These are phyloP conservation scores for Epithele typhae DNA, from an alignment of 768 basidiomycete genomes.

Conservation along the genomic window DNA sequence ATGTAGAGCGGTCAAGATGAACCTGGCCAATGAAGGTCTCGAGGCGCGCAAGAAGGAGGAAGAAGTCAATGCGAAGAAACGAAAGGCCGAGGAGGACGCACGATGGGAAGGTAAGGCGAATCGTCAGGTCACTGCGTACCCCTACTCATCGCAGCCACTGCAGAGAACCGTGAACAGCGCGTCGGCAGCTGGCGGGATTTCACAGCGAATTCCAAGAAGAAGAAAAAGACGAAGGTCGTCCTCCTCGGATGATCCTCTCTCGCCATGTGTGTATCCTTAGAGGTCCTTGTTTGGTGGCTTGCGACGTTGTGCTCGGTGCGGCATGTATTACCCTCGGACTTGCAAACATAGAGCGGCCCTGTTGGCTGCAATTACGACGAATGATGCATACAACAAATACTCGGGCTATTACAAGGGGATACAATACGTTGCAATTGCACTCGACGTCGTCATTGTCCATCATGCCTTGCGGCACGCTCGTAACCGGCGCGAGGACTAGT, in stretches of 20 bases:
- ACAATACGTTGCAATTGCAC: not conserved
- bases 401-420: not conserved
- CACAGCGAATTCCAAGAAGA: constrained; percentile 65
- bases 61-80: constrained; percentile 68
- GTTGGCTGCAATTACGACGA: not conserved
- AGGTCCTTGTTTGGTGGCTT: too few species aligned
- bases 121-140: too few species aligned
- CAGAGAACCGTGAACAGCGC: constrained; percentile 62
- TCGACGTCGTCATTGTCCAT: not conserved
- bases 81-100: constrained; percentile 87
- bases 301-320: not conserved
- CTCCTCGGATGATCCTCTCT: constrained; percentile 21
- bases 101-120: constrained; percentile 76
- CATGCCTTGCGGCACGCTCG: not conserved
- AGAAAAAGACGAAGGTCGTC: constrained; percentile 67
- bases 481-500: too few species aligned
- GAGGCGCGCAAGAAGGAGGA: constrained; percentile 94
- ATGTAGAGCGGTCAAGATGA: constrained; percentile 80
- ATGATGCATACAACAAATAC: not conserved
- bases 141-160: not conserved
- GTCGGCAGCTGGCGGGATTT: constrained; percentile 85
- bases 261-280: constrained; percentile 2
- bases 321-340: not conserved
- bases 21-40: constrained; percentile 85
- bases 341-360: too few species aligned